Base-by-base conservation (phyloP, 2,329 filamentous ascomycete species). In the Ustulina deusta region DNA sequence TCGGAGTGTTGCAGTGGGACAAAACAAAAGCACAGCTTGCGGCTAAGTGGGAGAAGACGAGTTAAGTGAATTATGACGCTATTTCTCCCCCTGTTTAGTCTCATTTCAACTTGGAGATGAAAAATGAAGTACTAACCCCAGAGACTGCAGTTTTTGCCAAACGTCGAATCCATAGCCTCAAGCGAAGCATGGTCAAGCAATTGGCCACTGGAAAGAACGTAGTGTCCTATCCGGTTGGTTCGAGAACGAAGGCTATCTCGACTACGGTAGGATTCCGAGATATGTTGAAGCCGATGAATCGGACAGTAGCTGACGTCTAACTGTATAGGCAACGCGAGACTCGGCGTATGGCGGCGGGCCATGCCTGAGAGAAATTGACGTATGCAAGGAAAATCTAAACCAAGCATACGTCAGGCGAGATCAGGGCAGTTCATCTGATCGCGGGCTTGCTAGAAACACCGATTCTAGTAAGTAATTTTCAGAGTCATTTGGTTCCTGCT, bases 161-260 rank as follows among this genome's bases (percentile, higher is more conserved):
- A 60, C 74, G 74, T 66, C 66, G 54, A 57, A 65, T 61, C 68
- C 69, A 71, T 64, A 71, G 65, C 69, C 61, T 70, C 61, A 75
- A 71, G 71, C 74, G 71, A 71, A 74, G 74, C 68, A 75, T 75
- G 70, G 71, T 74, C 71, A 76, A 74, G 69, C 65, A 67, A 63
- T 73, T 65, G 63, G 63, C 73, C 57, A 38, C 63, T 63, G 66
- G 49, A 52, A 73, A 67, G 51, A 71, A 68, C 49, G 63, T 32
- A 27, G 34, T 65, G 46, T 61, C 52, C 25, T 61, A 66, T 59
- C 27, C 64, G 49, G 51, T 44, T 52, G 61, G 56, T 60, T 69
- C 67, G 55, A 69, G 55, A 59, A 63, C 55, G 34, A 58, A 52
- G 48, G 38, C 49, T 15, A 20, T 17, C 46, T 66, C 68, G 25